Evolutionary conservation across 2,329 filamentous ascomycete genomes (phyloP).

Genomic region (Chaetoscypha palmicola): DNA sequence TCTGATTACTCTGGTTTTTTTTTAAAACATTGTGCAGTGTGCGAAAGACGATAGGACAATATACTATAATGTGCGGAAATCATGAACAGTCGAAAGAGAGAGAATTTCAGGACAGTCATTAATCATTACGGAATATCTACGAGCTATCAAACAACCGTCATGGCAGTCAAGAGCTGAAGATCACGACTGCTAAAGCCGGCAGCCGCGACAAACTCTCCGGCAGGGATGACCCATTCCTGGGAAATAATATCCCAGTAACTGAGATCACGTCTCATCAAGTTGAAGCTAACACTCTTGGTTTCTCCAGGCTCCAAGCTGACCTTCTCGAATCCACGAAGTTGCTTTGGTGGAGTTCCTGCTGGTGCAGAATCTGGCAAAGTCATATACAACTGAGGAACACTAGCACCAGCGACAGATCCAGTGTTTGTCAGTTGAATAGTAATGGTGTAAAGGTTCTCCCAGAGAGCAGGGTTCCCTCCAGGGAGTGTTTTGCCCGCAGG

Average conservation of each 20-base stretch:
- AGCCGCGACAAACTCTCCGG: conserved; percentile 32
- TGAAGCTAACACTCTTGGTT: conserved; percentile 42
- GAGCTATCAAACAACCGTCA: conserved; percentile 12
- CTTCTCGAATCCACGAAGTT: conserved; percentile 59
- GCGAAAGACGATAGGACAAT: no score
- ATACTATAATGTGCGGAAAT: no score
- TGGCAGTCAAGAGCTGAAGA: conserved; percentile 10
- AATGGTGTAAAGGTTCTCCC: conserved; percentile 38
- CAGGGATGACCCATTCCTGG: conserved; percentile 54
- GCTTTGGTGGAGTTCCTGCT: conserved; percentile 37
- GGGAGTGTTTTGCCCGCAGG: conserved; percentile 6
- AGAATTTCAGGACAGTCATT: no score
- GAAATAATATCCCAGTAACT: conserved; percentile 54
- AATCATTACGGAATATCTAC: no score
- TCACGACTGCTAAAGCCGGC: conserved; percentile 32
- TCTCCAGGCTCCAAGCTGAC: conserved; percentile 43
- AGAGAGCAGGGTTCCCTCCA: conserved; percentile 19
- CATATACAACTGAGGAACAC: conserved; percentile 57
- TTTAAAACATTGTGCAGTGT: no score
- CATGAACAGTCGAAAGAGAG: no score
- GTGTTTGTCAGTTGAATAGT: conserved; percentile 57
- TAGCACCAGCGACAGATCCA: conserved; percentile 52
- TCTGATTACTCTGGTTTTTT: no score
- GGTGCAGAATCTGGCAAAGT: conserved; percentile 27
- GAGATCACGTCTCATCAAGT: conserved; percentile 52